phyloP scores from a whole-genome alignment of 306 rosid species.

The Cucurbita moschata region DNA sequence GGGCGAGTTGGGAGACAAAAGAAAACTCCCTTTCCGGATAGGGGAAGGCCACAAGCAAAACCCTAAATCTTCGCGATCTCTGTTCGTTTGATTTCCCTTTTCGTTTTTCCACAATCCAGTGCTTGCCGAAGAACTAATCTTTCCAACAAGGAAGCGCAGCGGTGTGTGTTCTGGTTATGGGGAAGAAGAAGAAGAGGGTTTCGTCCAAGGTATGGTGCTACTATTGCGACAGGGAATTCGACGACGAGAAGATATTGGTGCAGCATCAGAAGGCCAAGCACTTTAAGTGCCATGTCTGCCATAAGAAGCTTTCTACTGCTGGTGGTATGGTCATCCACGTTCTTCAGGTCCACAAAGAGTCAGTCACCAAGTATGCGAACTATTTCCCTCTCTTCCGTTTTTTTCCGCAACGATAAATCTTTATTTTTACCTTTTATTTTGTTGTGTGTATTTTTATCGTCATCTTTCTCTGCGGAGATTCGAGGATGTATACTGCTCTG shows the following conservation, averaged over 20 bases:
- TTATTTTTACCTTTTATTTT: neutral
- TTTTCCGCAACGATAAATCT: neutral
- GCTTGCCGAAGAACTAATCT: neutral
- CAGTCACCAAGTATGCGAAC: constrained; percentile 58
- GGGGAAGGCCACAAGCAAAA: neutral
- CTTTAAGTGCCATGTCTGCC: constrained; percentile 96
- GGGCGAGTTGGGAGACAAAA: neutral
- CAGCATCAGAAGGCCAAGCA: constrained; percentile 99
- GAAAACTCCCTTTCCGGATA: neutral
- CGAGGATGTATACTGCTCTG: neutral
- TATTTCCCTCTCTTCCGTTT: neutral
- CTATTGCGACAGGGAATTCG: constrained; percentile 95
- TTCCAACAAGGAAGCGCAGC: neutral
- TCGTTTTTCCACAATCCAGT: neutral
- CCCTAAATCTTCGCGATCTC: constrained; percentile 6
- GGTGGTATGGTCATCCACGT: constrained; percentile 99
- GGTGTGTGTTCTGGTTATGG: constrained; percentile 22
- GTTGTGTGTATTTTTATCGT: neutral
- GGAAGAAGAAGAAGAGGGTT: constrained; percentile 96
- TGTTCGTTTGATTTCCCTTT: neutral
- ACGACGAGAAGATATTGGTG: constrained; percentile 92
- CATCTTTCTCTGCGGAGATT: neutral
- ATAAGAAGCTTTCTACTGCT: constrained; percentile 96
- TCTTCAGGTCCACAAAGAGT: constrained; percentile 95
- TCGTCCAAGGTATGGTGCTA: constrained; percentile 96